Evolutionary conservation across 768 basidiomycete genomes (phyloP).

Genomic region (Hygrocybe punicea): DNA sequence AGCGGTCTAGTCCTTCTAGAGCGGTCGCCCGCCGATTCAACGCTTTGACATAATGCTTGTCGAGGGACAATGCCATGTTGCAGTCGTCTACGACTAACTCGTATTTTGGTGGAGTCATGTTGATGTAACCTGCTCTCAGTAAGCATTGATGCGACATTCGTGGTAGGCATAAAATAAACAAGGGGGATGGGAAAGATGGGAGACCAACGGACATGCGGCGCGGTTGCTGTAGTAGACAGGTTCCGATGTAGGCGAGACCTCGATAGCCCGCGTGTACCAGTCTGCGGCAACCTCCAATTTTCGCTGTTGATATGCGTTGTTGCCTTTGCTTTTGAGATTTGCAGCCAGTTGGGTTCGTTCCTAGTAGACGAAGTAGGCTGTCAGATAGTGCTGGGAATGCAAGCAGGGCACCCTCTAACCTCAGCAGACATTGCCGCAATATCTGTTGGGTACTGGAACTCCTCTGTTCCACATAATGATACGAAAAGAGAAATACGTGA

Average conservation of each 20-base stretch:
- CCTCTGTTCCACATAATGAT: constrained; percentile 25
- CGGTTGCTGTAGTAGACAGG: constrained; percentile 96
- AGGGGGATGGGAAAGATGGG: not conserved
- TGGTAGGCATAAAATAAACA: not conserved
- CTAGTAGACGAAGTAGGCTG: constrained; percentile 32
- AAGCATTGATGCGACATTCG: not conserved
- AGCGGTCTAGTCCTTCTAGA: constrained; percentile 68
- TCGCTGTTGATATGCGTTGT: constrained; percentile 61
- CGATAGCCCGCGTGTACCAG: constrained; percentile 72
- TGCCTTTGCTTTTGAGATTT: constrained; percentile 67
- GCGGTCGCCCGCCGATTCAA: constrained; percentile 87
- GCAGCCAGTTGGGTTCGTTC: constrained; percentile 63
- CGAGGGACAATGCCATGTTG: constrained; percentile 79
- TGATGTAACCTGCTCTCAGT: constrained; percentile 69
- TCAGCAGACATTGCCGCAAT: constrained; percentile 56
- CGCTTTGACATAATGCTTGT: constrained; percentile 83
- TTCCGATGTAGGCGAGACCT: constrained; percentile 71
- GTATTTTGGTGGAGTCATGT: constrained; percentile 80
- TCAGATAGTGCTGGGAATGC: not conserved
- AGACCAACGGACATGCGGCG: constrained; percentile 73
- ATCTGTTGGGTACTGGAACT: constrained; percentile 49
- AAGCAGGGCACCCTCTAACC: constrained; percentile 37
- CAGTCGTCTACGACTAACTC: constrained; percentile 86
- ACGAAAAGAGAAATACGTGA: not conserved
- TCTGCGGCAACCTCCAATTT: constrained; percentile 58